phyloP scores from a whole-genome alignment of 1,139 yeast genomes.

The Kodamaea alishanica region DNA sequence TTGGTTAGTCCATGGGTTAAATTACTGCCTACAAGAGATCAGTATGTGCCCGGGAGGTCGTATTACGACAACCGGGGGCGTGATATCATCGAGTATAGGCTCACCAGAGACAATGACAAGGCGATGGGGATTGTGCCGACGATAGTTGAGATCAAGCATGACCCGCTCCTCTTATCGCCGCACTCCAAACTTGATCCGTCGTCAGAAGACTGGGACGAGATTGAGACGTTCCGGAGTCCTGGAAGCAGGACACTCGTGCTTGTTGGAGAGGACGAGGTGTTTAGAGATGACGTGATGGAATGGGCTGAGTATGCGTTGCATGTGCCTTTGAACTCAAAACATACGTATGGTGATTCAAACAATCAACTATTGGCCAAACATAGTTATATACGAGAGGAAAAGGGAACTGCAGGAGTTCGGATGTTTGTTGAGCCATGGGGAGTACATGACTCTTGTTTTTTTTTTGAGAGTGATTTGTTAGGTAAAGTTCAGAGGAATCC shows the following conservation, averaged over 20 bases:
- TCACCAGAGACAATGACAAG: constrained; percentile 8
- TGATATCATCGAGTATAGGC: constrained; percentile 28
- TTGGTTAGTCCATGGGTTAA: constrained; percentile 43
- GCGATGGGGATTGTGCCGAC: constrained; percentile 7
- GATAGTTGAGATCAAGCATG: constrained; percentile 15
- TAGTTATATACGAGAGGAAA: constrained; percentile 14
- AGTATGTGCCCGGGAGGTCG: constrained; percentile 29
- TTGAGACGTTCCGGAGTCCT: constrained; percentile 29
- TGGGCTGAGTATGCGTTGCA: constrained; percentile 35
- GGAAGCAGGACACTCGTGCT: constrained; percentile 29
- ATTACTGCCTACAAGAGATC: constrained; percentile 15
- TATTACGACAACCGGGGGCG: constrained; percentile 29
- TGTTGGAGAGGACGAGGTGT: constrained; percentile 43
- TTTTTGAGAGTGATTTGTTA: constrained; percentile 27
- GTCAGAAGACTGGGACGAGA: constrained; percentile 30
- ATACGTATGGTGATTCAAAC: constrained; percentile 26
- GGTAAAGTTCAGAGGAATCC: constrained; percentile 5
- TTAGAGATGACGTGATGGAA: constrained; percentile 39
- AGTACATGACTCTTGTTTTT: constrained; percentile 37
- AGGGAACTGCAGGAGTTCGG: constrained; percentile 16
- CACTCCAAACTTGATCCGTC: constrained; percentile 16
- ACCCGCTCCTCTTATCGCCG: constrained; percentile 18
- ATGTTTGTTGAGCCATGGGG: constrained; percentile 44
- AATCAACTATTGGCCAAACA: constrained; percentile 20
- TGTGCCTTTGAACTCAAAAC: constrained; percentile 20